A percentile compares a stretch with the other conserved stretches of the same genome.
phyloP scores from a whole-genome alignment of 2,329 filamentous ascomycete genomes.

The Aspergillus sp. region DNA sequence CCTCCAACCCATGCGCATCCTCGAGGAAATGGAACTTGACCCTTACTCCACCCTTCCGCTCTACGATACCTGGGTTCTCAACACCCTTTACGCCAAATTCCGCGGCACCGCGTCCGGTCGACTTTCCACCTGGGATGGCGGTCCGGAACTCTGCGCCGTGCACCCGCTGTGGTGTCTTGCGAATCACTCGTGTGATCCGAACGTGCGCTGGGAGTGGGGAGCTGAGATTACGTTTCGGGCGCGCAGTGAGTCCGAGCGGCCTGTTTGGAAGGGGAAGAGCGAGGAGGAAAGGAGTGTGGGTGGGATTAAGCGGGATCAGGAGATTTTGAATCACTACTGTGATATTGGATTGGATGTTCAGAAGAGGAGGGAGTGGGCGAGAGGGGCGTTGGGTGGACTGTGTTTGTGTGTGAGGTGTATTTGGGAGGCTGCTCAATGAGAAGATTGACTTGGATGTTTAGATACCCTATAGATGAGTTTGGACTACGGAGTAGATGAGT shows the following conservation, averaged over 20 bases:
- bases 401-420: slow-evolving; percentile 83
- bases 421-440: slow-evolving; percentile 52
- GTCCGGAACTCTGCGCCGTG: slow-evolving; percentile 87
- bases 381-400: slow-evolving; percentile 78
- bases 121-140: slow-evolving; percentile 69
- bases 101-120: slow-evolving; percentile 86
- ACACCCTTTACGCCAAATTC: slow-evolving; percentile 90
- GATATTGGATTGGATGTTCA: slow-evolving; percentile 74
- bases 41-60: slow-evolving; percentile 46
- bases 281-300: slow-evolving; percentile 10
- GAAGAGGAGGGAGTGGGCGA: slow-evolving; percentile 82
- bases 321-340: slow-evolving; percentile 92
- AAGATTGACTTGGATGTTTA: slow-evolving; percentile 5
- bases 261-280: slow-evolving; percentile 32
- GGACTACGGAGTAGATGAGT: neutral
- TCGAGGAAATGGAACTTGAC: slow-evolving; percentile 60
- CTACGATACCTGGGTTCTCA: slow-evolving; percentile 61
- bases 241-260: slow-evolving; percentile 27
- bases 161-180: slow-evolving; percentile 95
- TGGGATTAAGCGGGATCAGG: slow-evolving; percentile 72
- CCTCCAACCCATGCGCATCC: slow-evolving; percentile 54
- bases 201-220: slow-evolving; percentile 91
- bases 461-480: slow-evolving; percentile 1
- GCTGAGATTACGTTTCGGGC: slow-evolving; percentile 37
- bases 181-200: slow-evolving; percentile 94